Base-by-base conservation (phyloP, 169 alveolate species). In the Plasmodium adleri region DNA sequence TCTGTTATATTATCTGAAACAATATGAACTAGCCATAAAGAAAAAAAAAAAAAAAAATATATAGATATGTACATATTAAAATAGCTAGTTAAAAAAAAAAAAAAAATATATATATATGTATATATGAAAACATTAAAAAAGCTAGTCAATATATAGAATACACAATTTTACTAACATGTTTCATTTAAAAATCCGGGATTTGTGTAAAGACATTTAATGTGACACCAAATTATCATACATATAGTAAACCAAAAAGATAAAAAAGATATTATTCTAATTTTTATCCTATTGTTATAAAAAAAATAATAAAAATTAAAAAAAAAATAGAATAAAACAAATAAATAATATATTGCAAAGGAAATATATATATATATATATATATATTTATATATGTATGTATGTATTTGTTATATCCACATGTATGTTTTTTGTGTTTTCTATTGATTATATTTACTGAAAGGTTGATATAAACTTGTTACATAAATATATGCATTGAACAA, bases 221-320 rank as follows among this genome's bases (percentile, higher is more conserved):
- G 39, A 49, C 90, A 80, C 90, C 90, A 80, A 10, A 80, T 6
- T 54, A 80, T 80, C 90, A 80, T 67, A 62, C 26, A 54, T 9
- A 72, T 15, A 9, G 83, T 28, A 60, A 68, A 80, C 80, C 90
- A 67, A 71, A 80, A 67, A 59, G 83, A 80, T 3, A 62, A 43
- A 28, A 39, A 13, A 45, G 56, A 80, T 8, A 26, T 7, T 13
- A 68, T 60, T 60, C 47, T 68, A 15, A 45, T 71, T 80, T 80
- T 80, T 24, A 50, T 68, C 43, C 89, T 76, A 59, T 3, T 43
- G 13, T 28, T 32, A 47, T 28, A 39, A 15, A 39, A 3, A 66
- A 2, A 54, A 20, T 20, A 20, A 20, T 20, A 43, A 32, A 43
- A 26, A 63, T 4, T 22, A 63, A 9, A 22, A 64, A 64, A 26